Base-by-base conservation (phyloP, 495 filamentous ascomycete species). In the Podospora anserina region DNA sequence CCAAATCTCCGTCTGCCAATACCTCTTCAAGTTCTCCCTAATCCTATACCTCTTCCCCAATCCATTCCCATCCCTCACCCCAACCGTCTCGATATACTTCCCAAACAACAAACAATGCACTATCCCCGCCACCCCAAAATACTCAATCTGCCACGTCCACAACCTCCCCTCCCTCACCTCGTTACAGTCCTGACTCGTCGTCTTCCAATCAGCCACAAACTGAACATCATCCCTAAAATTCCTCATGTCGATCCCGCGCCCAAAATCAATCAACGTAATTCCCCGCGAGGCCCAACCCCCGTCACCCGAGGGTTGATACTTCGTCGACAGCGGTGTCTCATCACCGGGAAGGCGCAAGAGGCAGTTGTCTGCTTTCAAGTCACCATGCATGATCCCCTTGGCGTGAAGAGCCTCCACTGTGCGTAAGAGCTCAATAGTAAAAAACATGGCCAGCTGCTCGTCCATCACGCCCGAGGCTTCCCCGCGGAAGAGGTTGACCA, bases 101-200 rank as follows among this genome's bases (percentile, higher is more conserved):
- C 95, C 95, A 76, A 97, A 98, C 0, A 99, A 84, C 74, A 99
- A 82, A 39, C 86, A 87, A 74, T 98, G 93, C 16, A 97, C 80
- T 16, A 91, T 90, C 6, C 92, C 92, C 0, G 95, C 95, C 0
- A 97, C 82, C 32, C 95, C 95, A 78, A 94, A 92, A 66, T 98
- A 93, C 78, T 99, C 95, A 67, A 96, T 89, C 75, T 99, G 95
- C 78, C 91, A 96, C 0, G 94, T 98, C 95, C 95, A 99, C 2
- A 92, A 91, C 15, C 94, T 84, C 71, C 90, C 84, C 80, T 97
- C 94, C 55, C 93, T 88, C 84, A 98, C 96, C 83, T 99, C 95
- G 53, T 91, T 89, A 78, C 95, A 98, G 75, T 99, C 95, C 64
- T 90, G 88, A 28, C 88, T 83, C 20, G 85, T 84, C 2, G 91